Evolutionary conservation across 2,329 filamentous ascomycete species (phyloP), one percentile per base, ranked within the genome.

Genomic region (Cladophialophora bantiana): DNA sequence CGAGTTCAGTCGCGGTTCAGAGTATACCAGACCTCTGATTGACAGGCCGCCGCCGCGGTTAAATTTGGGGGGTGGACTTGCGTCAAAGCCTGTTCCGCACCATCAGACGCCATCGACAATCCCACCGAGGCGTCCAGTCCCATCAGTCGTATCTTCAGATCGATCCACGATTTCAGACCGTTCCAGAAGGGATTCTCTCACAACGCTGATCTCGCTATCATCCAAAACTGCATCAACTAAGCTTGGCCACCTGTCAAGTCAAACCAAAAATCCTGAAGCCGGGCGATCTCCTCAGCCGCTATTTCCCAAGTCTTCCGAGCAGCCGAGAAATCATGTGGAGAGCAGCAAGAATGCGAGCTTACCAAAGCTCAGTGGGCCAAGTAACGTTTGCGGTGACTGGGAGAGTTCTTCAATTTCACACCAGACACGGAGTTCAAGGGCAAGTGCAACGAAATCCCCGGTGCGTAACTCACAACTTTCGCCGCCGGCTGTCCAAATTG

Each of bases 51-150:
- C 64, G 20, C 61, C 63, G 35, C 61, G 65, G 35, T 58, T 73
- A 45, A 72, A 69, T 60, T 52, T 73, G 13, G 71, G 71, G 54
- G 71, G 71, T 52, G 71, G 68, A 12, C 59, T 73, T 18, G 70
- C 70, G 20, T 62, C 65, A n/a, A 71, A 71, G 32, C 38, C 65
- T n/a, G 12, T 65, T 13, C 55, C 59, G n/a, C 59, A 64, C 12
- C 52, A 62, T 40, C 64, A 66, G 15, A 20, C 63, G 13, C 40
- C 67, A 10, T 50, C 64, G n/a, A 45, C 38, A 4, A 35, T 35
- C 20, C 34, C 26, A 15, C 35, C 48, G 36, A 63, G 62, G 61
- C 62, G 61, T 18, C 26, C 65, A 26, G 42, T 57, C 20, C 62
- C 68, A 20, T 71, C 70, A 10, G 40, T 50, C 18, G 12, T 56